Evolutionary conservation across 768 basidiomycete species (phyloP).

Genomic region (Piloderma croceum): DNA sequence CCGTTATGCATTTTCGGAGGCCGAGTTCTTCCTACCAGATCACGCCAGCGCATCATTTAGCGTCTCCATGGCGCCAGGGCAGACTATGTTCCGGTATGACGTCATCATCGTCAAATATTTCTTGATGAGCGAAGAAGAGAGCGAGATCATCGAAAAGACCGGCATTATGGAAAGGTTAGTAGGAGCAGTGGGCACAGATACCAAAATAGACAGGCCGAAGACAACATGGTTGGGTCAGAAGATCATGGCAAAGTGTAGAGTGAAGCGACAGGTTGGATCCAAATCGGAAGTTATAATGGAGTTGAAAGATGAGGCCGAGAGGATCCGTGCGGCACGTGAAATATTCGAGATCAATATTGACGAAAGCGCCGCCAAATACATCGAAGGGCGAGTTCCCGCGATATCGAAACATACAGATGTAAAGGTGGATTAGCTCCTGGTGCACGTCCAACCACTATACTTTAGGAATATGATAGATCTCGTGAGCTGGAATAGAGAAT

Average conservation of each 20-base stretch:
- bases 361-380: slow-evolving; percentile 17
- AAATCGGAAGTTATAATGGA: slow-evolving; percentile 17
- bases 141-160: not conserved
- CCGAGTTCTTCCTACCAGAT: slow-evolving; percentile 23
- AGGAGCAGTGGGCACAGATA: not conserved
- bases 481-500: too few relatives aligned
- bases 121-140: slow-evolving; percentile 19
- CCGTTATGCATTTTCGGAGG: slow-evolving; percentile 24
- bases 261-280: slow-evolving; percentile 21
- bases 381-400: slow-evolving; percentile 21
- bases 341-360: slow-evolving; percentile 23
- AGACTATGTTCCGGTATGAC: slow-evolving; percentile 23
- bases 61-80: slow-evolving; percentile 18
- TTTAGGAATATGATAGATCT: too few relatives aligned
- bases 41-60: slow-evolving; percentile 19
- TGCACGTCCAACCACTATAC: too few relatives aligned
- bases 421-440: too few relatives aligned
- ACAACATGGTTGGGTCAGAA: slow-evolving; percentile 12
- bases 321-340: slow-evolving; percentile 23
- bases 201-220: too few relatives aligned
- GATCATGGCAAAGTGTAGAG: slow-evolving; percentile 21
- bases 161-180: not conserved
- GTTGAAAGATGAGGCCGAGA: slow-evolving; percentile 25
- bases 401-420: too few relatives aligned
- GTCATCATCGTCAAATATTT: slow-evolving; percentile 21